A percentile compares a stretch with the other conserved stretches of the same genome.
Conservation (phyloP, 768 basidiomycete genomes). For the Lentinula boryana region DNA sequence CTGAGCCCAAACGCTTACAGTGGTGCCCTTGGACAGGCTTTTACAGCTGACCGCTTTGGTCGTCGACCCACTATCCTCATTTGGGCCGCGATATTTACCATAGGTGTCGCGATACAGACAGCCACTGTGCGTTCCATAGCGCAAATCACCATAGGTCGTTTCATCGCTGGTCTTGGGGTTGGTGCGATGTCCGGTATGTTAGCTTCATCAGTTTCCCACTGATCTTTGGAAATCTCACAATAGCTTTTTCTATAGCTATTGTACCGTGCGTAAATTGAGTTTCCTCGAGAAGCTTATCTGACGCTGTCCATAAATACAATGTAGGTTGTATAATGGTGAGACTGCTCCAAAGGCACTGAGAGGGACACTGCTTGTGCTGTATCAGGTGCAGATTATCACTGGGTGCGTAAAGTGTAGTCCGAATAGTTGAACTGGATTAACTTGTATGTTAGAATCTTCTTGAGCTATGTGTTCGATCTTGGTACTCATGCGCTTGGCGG, state of each 20-base stretch:
- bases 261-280: slow-evolving; percentile 33
- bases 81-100: slow-evolving; percentile 70
- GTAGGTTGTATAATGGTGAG: slow-evolving; percentile 71
- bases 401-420: slow-evolving; percentile 36
- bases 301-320: slow-evolving; percentile 12
- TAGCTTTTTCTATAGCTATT: slow-evolving; percentile 28
- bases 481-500: slow-evolving; percentile 49
- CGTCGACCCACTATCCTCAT: slow-evolving; percentile 69
- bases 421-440: not conserved
- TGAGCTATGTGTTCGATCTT: slow-evolving; percentile 67
- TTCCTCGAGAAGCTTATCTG: not conserved
- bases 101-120: slow-evolving; percentile 66
- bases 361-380: slow-evolving; percentile 65
- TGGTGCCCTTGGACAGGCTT: slow-evolving; percentile 64
- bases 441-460: slow-evolving; percentile 45
- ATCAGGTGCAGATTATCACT: slow-evolving; percentile 72
- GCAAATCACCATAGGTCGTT: slow-evolving; percentile 70
- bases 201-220: not conserved
- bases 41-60: slow-evolving; percentile 70
- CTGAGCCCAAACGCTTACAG: slow-evolving; percentile 18
- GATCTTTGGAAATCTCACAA: not conserved
- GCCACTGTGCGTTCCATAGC: slow-evolving; percentile 51
- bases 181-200: slow-evolving; percentile 62
- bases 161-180: slow-evolving; percentile 72
- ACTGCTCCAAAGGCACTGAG: slow-evolving; percentile 71